Base-by-base conservation (phyloP, 345 rosid species). In the Eucalyptus guilfoylei region DNA sequence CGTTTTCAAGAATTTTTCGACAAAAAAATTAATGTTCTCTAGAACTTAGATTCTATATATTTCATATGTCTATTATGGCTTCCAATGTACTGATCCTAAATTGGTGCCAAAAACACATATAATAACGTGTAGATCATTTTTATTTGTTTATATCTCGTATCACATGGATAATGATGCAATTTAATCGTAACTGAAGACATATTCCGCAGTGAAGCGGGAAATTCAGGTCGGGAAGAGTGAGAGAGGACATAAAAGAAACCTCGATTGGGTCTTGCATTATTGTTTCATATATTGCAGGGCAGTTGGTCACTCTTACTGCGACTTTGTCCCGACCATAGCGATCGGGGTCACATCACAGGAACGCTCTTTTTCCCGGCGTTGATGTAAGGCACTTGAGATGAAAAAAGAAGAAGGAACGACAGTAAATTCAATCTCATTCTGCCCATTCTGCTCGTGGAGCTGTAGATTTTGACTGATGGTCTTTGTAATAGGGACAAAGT, bases 101-200 rank as follows among this genome's bases (percentile, higher is more conserved):
- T 5, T 24, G 14, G 67, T 26, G 67, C 67, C n/a, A 26, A 55
- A 55, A 55, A 2, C 13, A 55, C 19, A 24, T 55, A 55, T 24
- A 55, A 55, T 55, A 24, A 55, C 62, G 6, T 55, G 62, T 24
- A 9, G 30, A 55, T 55, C 62, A 55, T 55, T 9, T 24, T 55
- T 55, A 24, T 30, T 55, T 10, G 62, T 55, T 55, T 55, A 55
- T 55, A 10, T 55, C 11, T 55, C 30, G 28, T 55, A 24, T 24
- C 62, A 24, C 30, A 55, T 55, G 0, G 0, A 60, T 0, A 60
- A 26, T 26, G 15, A 28, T 28, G 8, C 67, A 12, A 60, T 26
- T 60, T 28, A 60, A 26, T 60, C 14, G n/a, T 28, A 60, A 28
- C 30, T 28, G 8, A 60, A 12, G 13, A 28, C 67, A 10, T 60